Base-by-base conservation (phyloP, 2,329 filamentous ascomycete genomes). In the Colletotrichum sublineola region DNA sequence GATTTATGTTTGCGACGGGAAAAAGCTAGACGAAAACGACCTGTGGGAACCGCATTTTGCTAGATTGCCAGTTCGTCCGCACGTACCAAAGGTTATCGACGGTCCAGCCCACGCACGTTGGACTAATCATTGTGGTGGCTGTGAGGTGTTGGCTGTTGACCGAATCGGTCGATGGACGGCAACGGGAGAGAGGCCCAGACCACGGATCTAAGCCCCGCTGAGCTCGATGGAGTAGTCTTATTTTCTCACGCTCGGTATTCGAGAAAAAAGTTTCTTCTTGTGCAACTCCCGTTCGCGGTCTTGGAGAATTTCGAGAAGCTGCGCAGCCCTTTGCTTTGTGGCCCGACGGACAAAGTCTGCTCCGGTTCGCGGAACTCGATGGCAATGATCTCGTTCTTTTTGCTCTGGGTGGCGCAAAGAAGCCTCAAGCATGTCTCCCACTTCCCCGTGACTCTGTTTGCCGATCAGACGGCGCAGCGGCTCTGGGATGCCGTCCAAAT, bases 401-500 rank as follows among this genome's bases (percentile, higher is more conserved):
- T 82, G 69, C 86, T 36, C 5, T 7, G 36, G 36, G 36, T 56
- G 24, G 24, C 24, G 24, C 24, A 24, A 24, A 24, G 24, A 24
- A 24, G 24, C 24, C 24, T 24, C 24, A 24, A 24, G 24, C 24
- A 24, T 24, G 24, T 24, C 24, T 24, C 24, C 24, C 24, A 24
- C 24, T 24, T 24, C 24, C 24, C 1, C 24, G 24, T 24, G 24
- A 24, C 24, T 24, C 24, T 24, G 24, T 24, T 24, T 24, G 24
- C 24, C 24, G 24, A 24, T 24, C 24, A 24, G 24, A 24, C 24
- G 24, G 24, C 24, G 24, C 24, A 24, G 24, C 24, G 24, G 1
- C 24, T 24, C 24, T 24, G 24, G 24, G 24, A 1, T 24, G 24
- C 24, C 24, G 24, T 24, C 24, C 24, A 24, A 24, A 24, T 24